Percentiles rank a stretch among this genome's conserved stretches.
These are phyloP conservation scores for Fusarium nygamai DNA, from an alignment of 2,329 filamentous ascomycete genomes.

Conservation along the genomic window DNA sequence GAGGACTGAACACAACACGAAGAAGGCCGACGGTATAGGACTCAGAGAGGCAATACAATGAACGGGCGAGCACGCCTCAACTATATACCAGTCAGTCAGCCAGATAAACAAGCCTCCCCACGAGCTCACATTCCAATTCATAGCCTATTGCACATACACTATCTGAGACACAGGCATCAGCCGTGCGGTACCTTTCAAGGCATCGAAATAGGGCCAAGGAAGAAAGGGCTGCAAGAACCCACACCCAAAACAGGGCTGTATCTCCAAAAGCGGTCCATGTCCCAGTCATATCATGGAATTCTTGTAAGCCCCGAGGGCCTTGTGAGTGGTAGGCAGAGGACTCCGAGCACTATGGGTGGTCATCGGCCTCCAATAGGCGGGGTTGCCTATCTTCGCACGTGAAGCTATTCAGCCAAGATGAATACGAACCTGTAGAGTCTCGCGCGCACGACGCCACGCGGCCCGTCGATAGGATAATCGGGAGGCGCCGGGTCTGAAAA, in stretches of 20 bases:
- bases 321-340: constrained; percentile 24
- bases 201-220: constrained; percentile 25
- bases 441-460: constrained; percentile 39
- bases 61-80: constrained; percentile 18
- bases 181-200: constrained; percentile 12
- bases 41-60: not conserved
- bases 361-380: constrained; percentile 37
- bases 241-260: constrained; percentile 33
- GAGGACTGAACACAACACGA: constrained; percentile 17
- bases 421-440: constrained; percentile 32
- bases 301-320: constrained; percentile 28
- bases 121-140: constrained; percentile 29
- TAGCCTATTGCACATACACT: constrained; percentile 8
- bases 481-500: constrained; percentile 31
- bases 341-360: constrained; percentile 33
- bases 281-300: constrained; percentile 39
- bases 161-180: constrained; percentile 35
- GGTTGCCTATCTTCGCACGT: constrained; percentile 39
- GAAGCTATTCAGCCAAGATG: constrained; percentile 34
- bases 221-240: constrained; percentile 25
- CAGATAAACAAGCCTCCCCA: constrained; percentile 2
- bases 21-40: constrained; percentile 24
- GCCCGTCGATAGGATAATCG: constrained; percentile 25
- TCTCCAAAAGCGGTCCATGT: constrained; percentile 26
- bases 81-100: constrained; percentile 35